Base-by-base conservation (phyloP, 352 stramenopile genomes). In the Phytophthora macrochlamydospora region DNA sequence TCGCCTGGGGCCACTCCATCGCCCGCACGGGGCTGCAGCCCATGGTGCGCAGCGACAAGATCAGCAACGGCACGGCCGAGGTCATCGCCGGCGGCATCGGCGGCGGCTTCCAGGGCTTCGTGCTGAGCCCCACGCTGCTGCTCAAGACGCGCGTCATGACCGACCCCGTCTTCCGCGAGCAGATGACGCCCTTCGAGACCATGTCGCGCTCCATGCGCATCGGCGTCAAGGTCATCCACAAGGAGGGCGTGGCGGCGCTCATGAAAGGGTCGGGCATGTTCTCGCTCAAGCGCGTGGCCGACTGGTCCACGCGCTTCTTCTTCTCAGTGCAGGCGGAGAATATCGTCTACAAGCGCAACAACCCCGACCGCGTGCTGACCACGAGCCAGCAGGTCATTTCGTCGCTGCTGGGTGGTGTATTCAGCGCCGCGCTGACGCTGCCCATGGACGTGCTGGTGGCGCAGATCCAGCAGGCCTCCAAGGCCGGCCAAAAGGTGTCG, bases 61-160 rank as follows among this genome's bases (percentile, higher is more conserved):
- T 98, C 12, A 75, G 76, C 49, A 77, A 79, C 35, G 69, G 78
- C 59, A 67, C 75, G 42, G 85, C 88, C 11, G 81, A 97, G 54
- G 89, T 96, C 33, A 65, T 98, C 14, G 88, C 92, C 32, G 94
- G 94, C 54, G 94, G 92, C 45, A 84, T 95, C 28, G 93, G 86
- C 35, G 94, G 94, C 70, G 92, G 90, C 32, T 87, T 98, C 67
- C 94, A 98, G 74, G 94, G 93, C n/a, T 90, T 98, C 45, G 91
- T 96, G 52, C 83, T 98, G 30, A 97, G 85, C 30, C 94, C 94
- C 2, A 97, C 90, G 65, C 81, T 98, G 54, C 76, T 98, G 52
- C 79, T 98, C 43, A 98, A 98, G 81, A 98, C 94, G 49, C 89
- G 94, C 45, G 94, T 98, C 44, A 98, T 98, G 94, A 98, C 94